Conservation (phyloP, 1,284 basidiomycete genomes). For the Ceratobasidium theobromae region DNA sequence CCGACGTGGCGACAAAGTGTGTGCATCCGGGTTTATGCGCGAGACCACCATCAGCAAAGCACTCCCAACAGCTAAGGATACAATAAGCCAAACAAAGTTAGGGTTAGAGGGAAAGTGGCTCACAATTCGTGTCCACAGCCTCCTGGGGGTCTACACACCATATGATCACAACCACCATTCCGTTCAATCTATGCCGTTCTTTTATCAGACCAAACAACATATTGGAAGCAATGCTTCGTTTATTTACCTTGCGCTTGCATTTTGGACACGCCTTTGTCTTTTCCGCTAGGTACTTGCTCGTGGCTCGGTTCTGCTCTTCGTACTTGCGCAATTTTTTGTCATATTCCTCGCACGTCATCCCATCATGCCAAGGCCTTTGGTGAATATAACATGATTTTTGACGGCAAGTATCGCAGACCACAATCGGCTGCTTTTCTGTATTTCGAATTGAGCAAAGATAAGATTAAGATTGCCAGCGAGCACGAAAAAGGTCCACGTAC, state of each 20-base stretch:
- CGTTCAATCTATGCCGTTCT: constrained; percentile 5
- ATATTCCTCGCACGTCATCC: neutral
- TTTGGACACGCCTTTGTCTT: constrained; percentile 17
- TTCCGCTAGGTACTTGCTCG: neutral
- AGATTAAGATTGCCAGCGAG: neutral
- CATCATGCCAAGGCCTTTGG: constrained; percentile 10
- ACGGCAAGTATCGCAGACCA: neutral
- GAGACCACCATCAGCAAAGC: neutral
- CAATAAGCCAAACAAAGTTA: neutral
- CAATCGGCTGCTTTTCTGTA: neutral
- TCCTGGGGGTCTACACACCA: constrained; percentile 8
- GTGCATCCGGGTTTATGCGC: neutral
- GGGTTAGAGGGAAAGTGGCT: neutral
- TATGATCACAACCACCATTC: constrained; percentile 20
- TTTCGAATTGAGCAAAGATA: neutral
- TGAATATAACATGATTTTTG: constrained; percentile 8
- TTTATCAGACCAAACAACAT: neutral
- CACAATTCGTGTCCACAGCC: constrained; percentile 21
- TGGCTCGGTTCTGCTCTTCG: neutral
- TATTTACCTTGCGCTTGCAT: constrained; percentile 13
- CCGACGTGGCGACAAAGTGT: neutral
- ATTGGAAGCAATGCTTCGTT: neutral
- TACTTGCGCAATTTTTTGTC: neutral
- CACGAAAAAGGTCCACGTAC: neutral
- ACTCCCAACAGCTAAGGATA: constrained; percentile 12